These are phyloP conservation scores for Arthrobotrys sphaeroides DNA, from an alignment of 2,329 filamentous ascomycete genomes.

Conservation along the genomic window DNA sequence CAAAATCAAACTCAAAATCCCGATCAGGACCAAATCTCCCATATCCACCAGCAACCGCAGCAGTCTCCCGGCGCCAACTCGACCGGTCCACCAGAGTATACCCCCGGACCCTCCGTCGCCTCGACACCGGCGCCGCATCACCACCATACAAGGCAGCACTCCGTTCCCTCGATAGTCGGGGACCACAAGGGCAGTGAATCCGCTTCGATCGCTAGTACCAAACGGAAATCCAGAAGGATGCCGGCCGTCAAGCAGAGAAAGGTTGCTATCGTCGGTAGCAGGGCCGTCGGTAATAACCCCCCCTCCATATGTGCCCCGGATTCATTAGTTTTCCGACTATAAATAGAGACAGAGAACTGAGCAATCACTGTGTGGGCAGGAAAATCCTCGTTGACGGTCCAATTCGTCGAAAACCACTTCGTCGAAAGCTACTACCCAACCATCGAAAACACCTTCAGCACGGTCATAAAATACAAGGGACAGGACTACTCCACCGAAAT, in stretches of 20 bases:
- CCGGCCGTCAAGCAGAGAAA: conserved; percentile 78
- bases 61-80: conserved; percentile 3
- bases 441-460: conserved; percentile 98
- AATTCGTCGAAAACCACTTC: conserved; percentile 97
- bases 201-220: neutral
- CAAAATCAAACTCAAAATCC: too few relatives aligned
- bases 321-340: neutral
- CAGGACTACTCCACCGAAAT: conserved; percentile 97
- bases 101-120: conserved; percentile 37
- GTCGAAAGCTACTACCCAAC: conserved; percentile 99
- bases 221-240: conserved; percentile 31
- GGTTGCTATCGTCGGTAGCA: conserved; percentile 93
- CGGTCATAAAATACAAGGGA: conserved; percentile 89
- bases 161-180: conserved; percentile 23
- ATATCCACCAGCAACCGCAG: conserved; percentile 4
- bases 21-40: conserved; percentile 32
- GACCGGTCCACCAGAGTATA: conserved; percentile 36
- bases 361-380: conserved; percentile 66
- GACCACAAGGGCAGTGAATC: conserved; percentile 3
- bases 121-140: conserved; percentile 11
- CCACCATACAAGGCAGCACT: conserved; percentile 36
- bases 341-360: neutral
- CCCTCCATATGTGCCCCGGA: neutral
- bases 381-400: conserved; percentile 96
- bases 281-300: conserved; percentile 77